Percentiles rank a stretch among this genome's conserved stretches.
Evolutionary conservation across 108 stramenopile genomes (phyloP).

Genomic region (Nitzschia sp.): DNA sequence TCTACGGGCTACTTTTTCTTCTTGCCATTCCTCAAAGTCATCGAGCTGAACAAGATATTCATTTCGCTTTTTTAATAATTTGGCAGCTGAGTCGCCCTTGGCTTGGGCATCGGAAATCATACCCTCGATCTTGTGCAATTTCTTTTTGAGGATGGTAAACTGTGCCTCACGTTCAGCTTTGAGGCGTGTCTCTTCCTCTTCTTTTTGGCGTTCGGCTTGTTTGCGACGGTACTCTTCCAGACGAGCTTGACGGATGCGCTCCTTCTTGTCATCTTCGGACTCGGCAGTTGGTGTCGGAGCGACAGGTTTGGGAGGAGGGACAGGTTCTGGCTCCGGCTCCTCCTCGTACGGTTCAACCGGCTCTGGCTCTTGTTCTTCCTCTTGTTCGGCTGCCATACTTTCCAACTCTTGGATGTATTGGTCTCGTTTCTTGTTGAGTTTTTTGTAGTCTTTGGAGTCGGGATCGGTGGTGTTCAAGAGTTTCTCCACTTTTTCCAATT

Average conservation of each 20-base stretch:
- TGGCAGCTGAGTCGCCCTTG: slow-evolving; percentile 7
- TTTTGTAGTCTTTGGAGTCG: slow-evolving; percentile 31
- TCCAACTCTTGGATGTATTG: slow-evolving; percentile 23
- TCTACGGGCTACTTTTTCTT: neutral
- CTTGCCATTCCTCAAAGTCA: slow-evolving; percentile 19
- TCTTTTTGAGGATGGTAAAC: slow-evolving; percentile 21
- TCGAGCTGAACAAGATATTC: slow-evolving; percentile 13
- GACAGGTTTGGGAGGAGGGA: neutral
- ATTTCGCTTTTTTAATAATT: slow-evolving; percentile 3
- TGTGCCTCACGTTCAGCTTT: slow-evolving; percentile 10
- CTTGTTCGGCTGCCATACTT: slow-evolving; percentile 1
- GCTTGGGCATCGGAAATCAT: slow-evolving; percentile 3
- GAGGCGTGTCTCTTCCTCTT: neutral
- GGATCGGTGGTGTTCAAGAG: slow-evolving; percentile 3
- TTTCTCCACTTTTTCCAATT: slow-evolving; percentile 33
- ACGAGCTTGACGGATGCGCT: slow-evolving; percentile 8
- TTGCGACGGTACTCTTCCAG: slow-evolving; percentile 12
- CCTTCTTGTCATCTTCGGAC: slow-evolving; percentile 1
- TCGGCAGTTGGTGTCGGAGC: neutral
- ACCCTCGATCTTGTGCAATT: slow-evolving; percentile 3
- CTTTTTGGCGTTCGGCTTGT: slow-evolving; percentile 10
- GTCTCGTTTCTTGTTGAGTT: slow-evolving; percentile 20
- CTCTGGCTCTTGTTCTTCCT: slow-evolving; percentile 1
- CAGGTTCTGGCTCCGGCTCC: slow-evolving; percentile 3
- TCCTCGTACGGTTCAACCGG: slow-evolving; percentile 3